These are phyloP conservation scores for Odontarrhena argentea DNA, from an alignment of 345 rosid genomes.

Conservation along the genomic window DNA sequence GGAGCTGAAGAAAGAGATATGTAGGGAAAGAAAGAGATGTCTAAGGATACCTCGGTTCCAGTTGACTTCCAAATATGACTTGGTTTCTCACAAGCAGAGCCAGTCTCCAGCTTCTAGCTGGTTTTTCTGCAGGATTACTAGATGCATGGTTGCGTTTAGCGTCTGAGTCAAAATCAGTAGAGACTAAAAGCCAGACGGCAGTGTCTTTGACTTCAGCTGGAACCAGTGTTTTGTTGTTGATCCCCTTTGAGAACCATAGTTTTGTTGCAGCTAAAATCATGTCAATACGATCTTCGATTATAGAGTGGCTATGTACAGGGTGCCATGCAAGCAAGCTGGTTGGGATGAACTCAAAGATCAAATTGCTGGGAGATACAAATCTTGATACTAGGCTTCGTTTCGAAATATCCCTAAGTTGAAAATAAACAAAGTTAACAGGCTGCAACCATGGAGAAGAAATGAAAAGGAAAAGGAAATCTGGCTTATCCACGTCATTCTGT, in stretches of 20 bases:
- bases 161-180: slow-evolving; percentile 47
- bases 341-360: slow-evolving; percentile 61
- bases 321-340: slow-evolving; percentile 61
- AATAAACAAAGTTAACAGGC: slow-evolving; percentile 31
- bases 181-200: slow-evolving; percentile 76
- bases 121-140: slow-evolving; percentile 25
- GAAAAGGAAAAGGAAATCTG: slow-evolving; percentile 7
- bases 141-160: slow-evolving; percentile 38
- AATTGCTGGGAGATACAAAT: slow-evolving; percentile 56
- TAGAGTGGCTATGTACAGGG: slow-evolving; percentile 40
- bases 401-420: slow-evolving; percentile 67
- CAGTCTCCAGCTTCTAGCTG: slow-evolving; percentile 63
- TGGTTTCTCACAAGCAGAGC: slow-evolving; percentile 63
- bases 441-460: neutral
- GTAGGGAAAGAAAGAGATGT: slow-evolving; percentile 22
- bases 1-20: slow-evolving; percentile 1
- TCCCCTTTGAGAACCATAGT: slow-evolving; percentile 45
- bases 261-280: slow-evolving; percentile 58
- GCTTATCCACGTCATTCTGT: slow-evolving; percentile 17
- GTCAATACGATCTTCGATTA: slow-evolving; percentile 45
- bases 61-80: slow-evolving; percentile 59
- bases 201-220: slow-evolving; percentile 57
- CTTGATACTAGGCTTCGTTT: slow-evolving; percentile 55
- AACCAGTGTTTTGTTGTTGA: slow-evolving; percentile 43
- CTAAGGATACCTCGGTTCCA: slow-evolving; percentile 66